Percentiles rank a stretch among this genome's conserved stretches.
Evolutionary conservation across 1,284 basidiomycete species (phyloP).

Genomic region (Melampsora larici-populina): DNA sequence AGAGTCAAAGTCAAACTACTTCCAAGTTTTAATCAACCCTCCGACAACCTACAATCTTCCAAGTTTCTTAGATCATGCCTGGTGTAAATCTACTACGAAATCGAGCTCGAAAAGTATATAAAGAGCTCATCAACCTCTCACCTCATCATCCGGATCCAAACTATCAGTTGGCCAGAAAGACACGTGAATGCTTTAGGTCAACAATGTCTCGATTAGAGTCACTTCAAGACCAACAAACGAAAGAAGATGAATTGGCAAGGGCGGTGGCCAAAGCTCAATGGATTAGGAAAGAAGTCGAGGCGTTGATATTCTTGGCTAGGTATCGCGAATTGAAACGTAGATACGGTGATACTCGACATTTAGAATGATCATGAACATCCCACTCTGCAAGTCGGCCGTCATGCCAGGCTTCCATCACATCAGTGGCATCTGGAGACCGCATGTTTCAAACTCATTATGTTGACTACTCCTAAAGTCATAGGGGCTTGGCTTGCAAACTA

Average conservation of each 20-base stretch:
- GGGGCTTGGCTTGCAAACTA: too few species aligned
- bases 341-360: slow-evolving; percentile 39
- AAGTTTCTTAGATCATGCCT: neutral
- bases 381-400: too few species aligned
- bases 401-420: too few species aligned
- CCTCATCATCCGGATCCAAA: slow-evolving; percentile 28
- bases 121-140: slow-evolving; percentile 27
- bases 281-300: slow-evolving; percentile 40
- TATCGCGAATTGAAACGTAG: slow-evolving; percentile 41
- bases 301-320: slow-evolving; percentile 32
- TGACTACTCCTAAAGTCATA: too few species aligned
- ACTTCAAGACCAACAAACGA: neutral
- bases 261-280: slow-evolving; percentile 35
- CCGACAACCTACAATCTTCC: neutral
- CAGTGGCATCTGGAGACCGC: too few species aligned
- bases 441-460: too few species aligned
- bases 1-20: neutral
- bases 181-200: slow-evolving; percentile 33
- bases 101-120: slow-evolving; percentile 34
- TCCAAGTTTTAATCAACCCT: neutral
- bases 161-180: slow-evolving; percentile 19
- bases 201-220: slow-evolving; percentile 10
- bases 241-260: slow-evolving; percentile 40
- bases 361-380: neutral
- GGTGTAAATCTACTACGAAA: neutral